Base-by-base conservation (phyloP, 768 basidiomycete genomes). In the Termitomyces titanicus region DNA sequence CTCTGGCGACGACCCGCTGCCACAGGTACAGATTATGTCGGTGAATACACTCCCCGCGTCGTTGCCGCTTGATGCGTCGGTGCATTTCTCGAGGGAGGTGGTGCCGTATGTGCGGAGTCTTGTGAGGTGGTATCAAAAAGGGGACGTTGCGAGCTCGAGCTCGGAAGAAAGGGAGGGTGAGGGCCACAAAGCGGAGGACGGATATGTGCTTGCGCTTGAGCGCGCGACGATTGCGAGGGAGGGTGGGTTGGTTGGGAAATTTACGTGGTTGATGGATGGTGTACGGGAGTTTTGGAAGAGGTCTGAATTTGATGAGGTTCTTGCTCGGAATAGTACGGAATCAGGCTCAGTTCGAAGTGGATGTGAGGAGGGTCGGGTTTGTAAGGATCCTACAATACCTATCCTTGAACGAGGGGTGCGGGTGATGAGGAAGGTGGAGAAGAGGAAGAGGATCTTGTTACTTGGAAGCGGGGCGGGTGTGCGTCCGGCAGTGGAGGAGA, bases 391-490 rank as follows among this genome's bases (percentile, higher is more conserved):
- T 29, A 9, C 3, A 29, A 29, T 29, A n/a, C n/a, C n/a, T n/a
- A n/a, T n/a, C n/a, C n/a, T n/a, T n/a, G n/a, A n/a, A n/a, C n/a
- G n/a, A n/a, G n/a, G n/a, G n/a, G n/a, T n/a, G n/a, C n/a, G n/a
- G n/a, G n/a, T n/a, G n/a, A n/a, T n/a, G n/a, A n/a, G n/a, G n/a
- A n/a, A n/a, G n/a, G n/a, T n/a, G n/a, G n/a, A n/a, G n/a, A n/a
- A n/a, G n/a, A n/a, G n/a, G n/a, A n/a, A n/a, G n/a, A n/a, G 78
- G 62, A 79, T 94, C 0, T 68, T 98, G 34, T 74, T 97, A 64
- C 78, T 98, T 2, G 95, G 95, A 7, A 93, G 90, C 52, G 95
- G 95, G n/a, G 92, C 97, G 85, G 95, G 97, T 18, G 92, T 93
- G 5, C 88, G 87, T 2, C 95, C 95, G 15, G 90, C 91, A 0